phyloP scores from a whole-genome alignment of 192 early-diverging fungal species.

The Mortierella antarctica region DNA sequence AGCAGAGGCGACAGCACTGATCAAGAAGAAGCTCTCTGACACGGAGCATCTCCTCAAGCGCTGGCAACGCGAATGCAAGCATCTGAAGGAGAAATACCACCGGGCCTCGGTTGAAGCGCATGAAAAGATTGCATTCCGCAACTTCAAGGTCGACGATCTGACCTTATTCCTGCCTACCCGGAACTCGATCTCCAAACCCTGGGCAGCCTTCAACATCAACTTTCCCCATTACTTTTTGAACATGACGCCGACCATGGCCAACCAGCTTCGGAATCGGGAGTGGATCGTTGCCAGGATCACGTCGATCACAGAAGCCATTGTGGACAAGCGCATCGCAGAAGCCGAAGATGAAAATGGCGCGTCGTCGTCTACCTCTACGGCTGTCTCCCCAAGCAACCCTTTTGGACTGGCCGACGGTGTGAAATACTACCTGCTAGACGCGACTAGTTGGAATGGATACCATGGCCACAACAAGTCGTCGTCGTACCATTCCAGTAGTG shows the following conservation, averaged over 20 bases:
- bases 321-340: slow-evolving; percentile 47
- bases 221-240: slow-evolving; percentile 66
- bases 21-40: slow-evolving; percentile 47
- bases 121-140: slow-evolving; percentile 69
- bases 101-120: slow-evolving; percentile 41
- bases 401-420: slow-evolving; percentile 63
- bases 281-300: slow-evolving; percentile 65
- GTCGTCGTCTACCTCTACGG: slow-evolving; percentile 8
- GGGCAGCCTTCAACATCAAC: slow-evolving; percentile 70
- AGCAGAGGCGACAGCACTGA: slow-evolving; percentile 21
- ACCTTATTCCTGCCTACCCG: slow-evolving; percentile 66
- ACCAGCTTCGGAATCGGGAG: slow-evolving; percentile 54
- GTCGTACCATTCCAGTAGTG: slow-evolving; percentile 35
- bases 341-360: slow-evolving; percentile 11
- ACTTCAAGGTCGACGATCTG: slow-evolving; percentile 68
- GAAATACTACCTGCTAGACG: slow-evolving; percentile 63
- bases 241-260: slow-evolving; percentile 43
- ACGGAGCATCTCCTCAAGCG: slow-evolving; percentile 48
- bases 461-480: slow-evolving; percentile 42
- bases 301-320: slow-evolving; percentile 59
- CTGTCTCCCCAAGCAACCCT: slow-evolving; percentile 48
- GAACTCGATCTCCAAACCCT: slow-evolving; percentile 63
- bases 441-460: slow-evolving; percentile 54
- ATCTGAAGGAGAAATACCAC: slow-evolving; percentile 61
- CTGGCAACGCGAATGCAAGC: slow-evolving; percentile 51